A percentile compares a stretch with the other conserved stretches of the same genome.
phyloP scores from a whole-genome alignment of 805 yeast genomes.

The Kodamaea kakaduensis region DNA sequence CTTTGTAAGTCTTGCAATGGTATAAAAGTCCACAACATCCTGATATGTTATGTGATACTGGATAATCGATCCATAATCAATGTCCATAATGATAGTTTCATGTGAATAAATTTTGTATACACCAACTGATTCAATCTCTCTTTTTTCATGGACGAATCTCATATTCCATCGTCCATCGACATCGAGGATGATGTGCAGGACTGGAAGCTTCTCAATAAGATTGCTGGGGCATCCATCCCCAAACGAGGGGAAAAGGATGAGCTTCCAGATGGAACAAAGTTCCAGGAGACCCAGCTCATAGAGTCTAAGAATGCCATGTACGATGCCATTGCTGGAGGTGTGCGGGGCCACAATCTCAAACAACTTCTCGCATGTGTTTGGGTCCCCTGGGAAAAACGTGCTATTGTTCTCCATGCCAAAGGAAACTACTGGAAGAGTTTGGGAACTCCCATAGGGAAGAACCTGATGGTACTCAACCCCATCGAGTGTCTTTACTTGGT shows the following conservation, averaged over 20 bases:
- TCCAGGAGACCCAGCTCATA: constrained; percentile 46
- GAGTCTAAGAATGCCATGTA: constrained; percentile 70
- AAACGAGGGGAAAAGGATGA: constrained; percentile 83
- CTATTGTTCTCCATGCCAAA: constrained; percentile 45
- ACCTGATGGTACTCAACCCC: constrained; percentile 37
- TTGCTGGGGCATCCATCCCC: constrained; percentile 39
- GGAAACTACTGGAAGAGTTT: constrained; percentile 74
- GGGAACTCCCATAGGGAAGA: constrained; percentile 46
- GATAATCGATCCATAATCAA: no score
- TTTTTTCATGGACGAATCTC: constrained; percentile 2
- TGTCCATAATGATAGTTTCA: no score
- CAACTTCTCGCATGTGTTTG: constrained; percentile 51
- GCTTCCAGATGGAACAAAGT: constrained; percentile 70
- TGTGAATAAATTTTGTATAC: no score
- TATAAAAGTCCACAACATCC: no score
- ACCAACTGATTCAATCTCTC: neutral
- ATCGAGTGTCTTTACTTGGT: constrained; percentile 74
- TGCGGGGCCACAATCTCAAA: constrained; percentile 48
- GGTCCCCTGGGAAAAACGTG: constrained; percentile 23
- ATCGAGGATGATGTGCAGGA: constrained; percentile 49
- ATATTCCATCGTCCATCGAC: constrained; percentile 13
- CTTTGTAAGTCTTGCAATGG: no score
- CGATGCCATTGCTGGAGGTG: constrained; percentile 46
- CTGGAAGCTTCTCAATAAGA: constrained; percentile 39
- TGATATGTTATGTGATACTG: no score